Evolutionary conservation across 306 rosid species (phyloP).

Genomic region (Begonia loranthoides): DNA sequence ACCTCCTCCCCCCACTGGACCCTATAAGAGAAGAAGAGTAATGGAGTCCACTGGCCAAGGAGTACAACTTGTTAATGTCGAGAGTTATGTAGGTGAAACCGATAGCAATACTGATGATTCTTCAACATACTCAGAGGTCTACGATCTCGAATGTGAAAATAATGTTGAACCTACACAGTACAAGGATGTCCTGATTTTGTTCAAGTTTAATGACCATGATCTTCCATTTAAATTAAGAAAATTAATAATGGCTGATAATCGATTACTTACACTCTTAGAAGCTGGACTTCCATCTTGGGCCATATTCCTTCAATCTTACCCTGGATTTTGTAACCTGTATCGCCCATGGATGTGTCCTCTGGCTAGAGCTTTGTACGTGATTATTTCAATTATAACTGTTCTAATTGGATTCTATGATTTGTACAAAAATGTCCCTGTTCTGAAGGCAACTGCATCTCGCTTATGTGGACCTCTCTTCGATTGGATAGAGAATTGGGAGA

Average conservation of each 20-base stretch:
- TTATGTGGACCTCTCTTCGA: slow-evolving; percentile 85
- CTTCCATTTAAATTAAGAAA: slow-evolving; percentile 71
- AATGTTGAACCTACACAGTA: slow-evolving; percentile 50
- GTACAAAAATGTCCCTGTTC: slow-evolving; percentile 93
- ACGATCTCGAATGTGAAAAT: slow-evolving; percentile 23
- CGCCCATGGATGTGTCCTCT: slow-evolving; percentile 99
- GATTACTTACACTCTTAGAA: slow-evolving; percentile 83
- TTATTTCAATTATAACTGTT: slow-evolving; percentile 73
- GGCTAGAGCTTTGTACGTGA: slow-evolving; percentile 62
- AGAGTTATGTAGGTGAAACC: slow-evolving; percentile 15
- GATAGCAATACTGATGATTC: slow-evolving; percentile 14
- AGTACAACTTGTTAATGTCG: slow-evolving; percentile 20
- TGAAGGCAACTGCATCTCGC: slow-evolving; percentile 82
- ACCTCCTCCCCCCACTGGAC: slow-evolving; percentile 68
- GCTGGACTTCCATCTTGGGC: slow-evolving; percentile 99
- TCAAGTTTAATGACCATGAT: slow-evolving; percentile 69
- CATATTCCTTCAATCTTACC: slow-evolving; percentile 92
- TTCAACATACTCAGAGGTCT: slow-evolving; percentile 15
- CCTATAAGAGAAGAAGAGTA: slow-evolving; percentile 67
- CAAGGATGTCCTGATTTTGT: slow-evolving; percentile 54
- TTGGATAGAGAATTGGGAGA: slow-evolving; percentile 97
- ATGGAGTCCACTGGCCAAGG: slow-evolving; percentile 18
- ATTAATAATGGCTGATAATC: slow-evolving; percentile 61
- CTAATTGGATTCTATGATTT: slow-evolving; percentile 90
- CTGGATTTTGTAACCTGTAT: slow-evolving; percentile 74